Evolutionary conservation across 106 monocot genomes (phyloP), one percentile per base, ranked within the genome.

Genomic region (Vanilla planifolia): DNA sequence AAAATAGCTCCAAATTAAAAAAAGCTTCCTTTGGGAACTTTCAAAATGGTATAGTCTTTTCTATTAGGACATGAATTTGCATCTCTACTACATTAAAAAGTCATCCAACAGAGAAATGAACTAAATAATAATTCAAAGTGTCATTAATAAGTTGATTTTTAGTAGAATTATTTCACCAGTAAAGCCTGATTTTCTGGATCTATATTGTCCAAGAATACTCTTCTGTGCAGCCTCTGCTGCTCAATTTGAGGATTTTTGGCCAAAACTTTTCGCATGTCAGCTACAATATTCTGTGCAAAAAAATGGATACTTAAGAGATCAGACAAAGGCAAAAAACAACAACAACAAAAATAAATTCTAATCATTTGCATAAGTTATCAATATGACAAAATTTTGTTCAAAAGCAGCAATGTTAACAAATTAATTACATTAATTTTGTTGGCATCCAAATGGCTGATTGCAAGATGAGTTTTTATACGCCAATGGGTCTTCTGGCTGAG

Each of bases 191-290:
- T 99, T 74, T 92, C 92, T 14, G 88, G 88, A 69, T 92, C 71
- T 61, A 99, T 76, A 64, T 88, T 92, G 22, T 99, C 98, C 66
- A 99, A 63, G 67, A 99, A 99, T 29, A 99, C 84, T 67, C 98
- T 85, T 69, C 98, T 92, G 40, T 99, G 98, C 58, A 99, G 68
- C 64, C 85, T 99, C 68, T 92, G 88, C 55, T 99, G 98, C 59
- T 99, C 98, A 51, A 99, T 88, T 72, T 82, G 92, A 73, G 98
- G 92, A 79, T 92, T 88, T 73, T 99, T 99, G 51, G 98, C 84
- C 66, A 99, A 48, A 22, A 99, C 98, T 75, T 99, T 99, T 34
- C 98, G 70, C 98, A 99, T 99, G 62, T 99, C 98, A 35, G 98
- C 92, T 21, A 99, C 98, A 75, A 99, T 99, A 47, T 65, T 85